Percentiles rank a stretch among this genome's conserved stretches.
Evolutionary conservation across 2,329 filamentous ascomycete species (phyloP).

Genomic region (Trichoderma sp.): DNA sequence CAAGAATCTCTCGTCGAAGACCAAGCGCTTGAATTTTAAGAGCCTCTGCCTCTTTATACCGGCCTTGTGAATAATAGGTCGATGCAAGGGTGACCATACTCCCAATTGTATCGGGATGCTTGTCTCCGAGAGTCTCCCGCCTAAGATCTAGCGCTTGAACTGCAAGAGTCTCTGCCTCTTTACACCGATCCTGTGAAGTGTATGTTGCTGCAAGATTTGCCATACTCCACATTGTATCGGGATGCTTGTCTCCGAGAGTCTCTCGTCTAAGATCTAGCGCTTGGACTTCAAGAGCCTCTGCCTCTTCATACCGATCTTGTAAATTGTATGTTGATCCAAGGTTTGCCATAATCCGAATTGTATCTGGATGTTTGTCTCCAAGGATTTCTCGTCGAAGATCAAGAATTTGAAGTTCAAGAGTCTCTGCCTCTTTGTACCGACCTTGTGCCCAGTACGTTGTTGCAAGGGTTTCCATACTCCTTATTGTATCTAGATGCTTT

Average conservation of each 20-base stretch:
- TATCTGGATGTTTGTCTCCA: too few relatives aligned
- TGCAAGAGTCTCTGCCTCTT: background rate
- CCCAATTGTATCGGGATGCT: accelerated
- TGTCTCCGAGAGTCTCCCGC: background rate
- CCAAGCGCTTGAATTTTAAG: background rate
- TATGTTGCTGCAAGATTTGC: background rate
- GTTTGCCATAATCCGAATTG: too few relatives aligned
- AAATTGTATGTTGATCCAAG: accelerated
- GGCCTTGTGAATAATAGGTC: background rate
- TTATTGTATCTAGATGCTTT: constrained; percentile 8
- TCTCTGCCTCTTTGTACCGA: constrained; percentile 25
- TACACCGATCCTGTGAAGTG: background rate
- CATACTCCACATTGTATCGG: constrained; percentile 7
- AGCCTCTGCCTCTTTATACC: background rate
- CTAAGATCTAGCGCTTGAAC: background rate
- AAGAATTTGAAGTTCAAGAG: too few relatives aligned
- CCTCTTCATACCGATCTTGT: constrained; percentile 27
- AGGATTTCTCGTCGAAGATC: too few relatives aligned
- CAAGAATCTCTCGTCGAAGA: background rate
- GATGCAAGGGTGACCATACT: background rate
- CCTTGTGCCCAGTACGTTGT: background rate
- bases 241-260: constrained; percentile 28
- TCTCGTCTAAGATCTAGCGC: constrained; percentile 23
- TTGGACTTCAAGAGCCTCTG: constrained; percentile 19
- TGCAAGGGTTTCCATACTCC: background rate